A percentile compares a stretch with the other conserved stretches of the same genome.
Evolutionary conservation across 2,329 filamentous ascomycete genomes (phyloP).

Genomic region (Penicillium crustosum): DNA sequence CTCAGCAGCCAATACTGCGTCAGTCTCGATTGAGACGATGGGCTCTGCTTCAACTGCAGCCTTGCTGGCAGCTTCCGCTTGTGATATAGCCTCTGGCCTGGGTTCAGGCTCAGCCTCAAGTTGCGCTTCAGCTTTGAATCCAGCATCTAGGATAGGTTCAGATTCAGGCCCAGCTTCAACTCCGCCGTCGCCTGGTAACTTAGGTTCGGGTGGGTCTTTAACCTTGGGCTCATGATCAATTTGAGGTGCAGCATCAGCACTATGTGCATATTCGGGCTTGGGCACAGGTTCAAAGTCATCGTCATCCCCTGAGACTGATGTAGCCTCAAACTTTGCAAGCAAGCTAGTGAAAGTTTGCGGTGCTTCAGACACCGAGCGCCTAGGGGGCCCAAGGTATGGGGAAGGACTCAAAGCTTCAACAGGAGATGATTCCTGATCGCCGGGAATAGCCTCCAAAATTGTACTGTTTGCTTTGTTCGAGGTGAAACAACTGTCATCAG

Average conservation of each 20-base stretch:
- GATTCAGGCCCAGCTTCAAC: neutral
- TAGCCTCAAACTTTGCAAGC: constrained; percentile 41
- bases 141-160: neutral
- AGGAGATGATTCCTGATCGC: constrained; percentile 19
- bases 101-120: neutral
- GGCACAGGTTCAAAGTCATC: neutral
- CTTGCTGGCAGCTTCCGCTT: neutral
- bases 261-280: neutral
- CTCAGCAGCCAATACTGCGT: neutral
- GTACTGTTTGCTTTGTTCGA: constrained; percentile 27
- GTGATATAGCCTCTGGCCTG: neutral
- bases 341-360: constrained; percentile 38
- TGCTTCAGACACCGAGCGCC: constrained; percentile 31
- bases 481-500: constrained; percentile 32
- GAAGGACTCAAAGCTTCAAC: constrained; percentile 11
- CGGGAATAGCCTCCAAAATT: constrained; percentile 25
- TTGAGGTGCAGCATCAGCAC: neutral
- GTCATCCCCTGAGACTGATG: constrained; percentile 13
- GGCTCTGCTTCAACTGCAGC: neutral
- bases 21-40: neutral
- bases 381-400: constrained; percentile 10
- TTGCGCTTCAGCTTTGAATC: neutral
- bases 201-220: neutral
- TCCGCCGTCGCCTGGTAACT: neutral
- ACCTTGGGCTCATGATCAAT: neutral